Conservation (phyloP, 2,329 filamentous ascomycete species). For the Apiospora kogelbergensis region DNA sequence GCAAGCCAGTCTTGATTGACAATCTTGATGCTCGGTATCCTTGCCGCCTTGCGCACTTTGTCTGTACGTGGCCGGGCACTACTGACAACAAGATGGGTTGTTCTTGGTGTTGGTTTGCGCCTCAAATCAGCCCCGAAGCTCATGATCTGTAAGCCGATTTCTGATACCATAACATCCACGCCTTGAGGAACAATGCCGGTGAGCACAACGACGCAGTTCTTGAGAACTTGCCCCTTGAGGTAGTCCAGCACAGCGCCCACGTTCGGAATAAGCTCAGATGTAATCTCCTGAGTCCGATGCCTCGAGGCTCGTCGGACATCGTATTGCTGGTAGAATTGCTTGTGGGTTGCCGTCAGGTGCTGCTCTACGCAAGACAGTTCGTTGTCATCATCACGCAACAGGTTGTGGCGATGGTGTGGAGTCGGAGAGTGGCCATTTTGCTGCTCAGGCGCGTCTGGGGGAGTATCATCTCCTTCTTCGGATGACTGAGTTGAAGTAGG, state of each 20-base stretch:
- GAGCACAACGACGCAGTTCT: constrained; percentile 76
- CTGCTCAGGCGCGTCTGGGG: neutral
- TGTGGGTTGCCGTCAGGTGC: constrained; percentile 74
- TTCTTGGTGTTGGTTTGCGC: constrained; percentile 56
- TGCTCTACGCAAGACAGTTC: constrained; percentile 77
- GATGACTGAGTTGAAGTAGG: constrained; percentile 32
- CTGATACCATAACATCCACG: constrained; percentile 74
- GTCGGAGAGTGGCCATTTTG: constrained; percentile 30
- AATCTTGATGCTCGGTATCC: constrained; percentile 80
- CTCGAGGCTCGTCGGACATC: constrained; percentile 56
- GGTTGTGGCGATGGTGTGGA: constrained; percentile 59
- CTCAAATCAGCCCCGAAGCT: constrained; percentile 75
- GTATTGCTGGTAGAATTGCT: constrained; percentile 80
- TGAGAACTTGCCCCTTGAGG: constrained; percentile 76
- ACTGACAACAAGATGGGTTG: constrained; percentile 75
- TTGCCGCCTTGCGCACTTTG: constrained; percentile 85
- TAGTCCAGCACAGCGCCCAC: constrained; percentile 80
- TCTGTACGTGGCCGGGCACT: constrained; percentile 75
- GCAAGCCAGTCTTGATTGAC: constrained; percentile 90
- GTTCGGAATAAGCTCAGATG: constrained; percentile 67
- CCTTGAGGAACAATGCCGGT: constrained; percentile 88
- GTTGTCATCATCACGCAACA: constrained; percentile 84
- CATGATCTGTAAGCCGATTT: constrained; percentile 83
- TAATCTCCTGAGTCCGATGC: constrained; percentile 42
- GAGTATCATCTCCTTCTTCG: neutral